Evolutionary conservation across 192 early-diverging fungal species (phyloP).

Genomic region (Tieghemiomyces parasiticus): DNA sequence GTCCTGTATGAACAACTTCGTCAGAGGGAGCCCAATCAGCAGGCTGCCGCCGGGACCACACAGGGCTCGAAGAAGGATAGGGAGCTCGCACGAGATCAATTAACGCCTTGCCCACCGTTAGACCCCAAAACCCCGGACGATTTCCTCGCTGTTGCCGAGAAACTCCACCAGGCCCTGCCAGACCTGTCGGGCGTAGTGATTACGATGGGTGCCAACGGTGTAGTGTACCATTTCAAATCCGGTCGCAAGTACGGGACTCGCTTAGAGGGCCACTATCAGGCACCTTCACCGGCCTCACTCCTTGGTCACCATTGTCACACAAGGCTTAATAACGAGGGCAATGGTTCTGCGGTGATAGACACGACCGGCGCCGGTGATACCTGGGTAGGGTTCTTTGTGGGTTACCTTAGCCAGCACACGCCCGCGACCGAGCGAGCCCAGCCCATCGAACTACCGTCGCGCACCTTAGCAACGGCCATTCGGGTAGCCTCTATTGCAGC

Average conservation of each 20-base stretch:
- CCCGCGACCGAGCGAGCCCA: not conserved
- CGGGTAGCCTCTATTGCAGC: not conserved
- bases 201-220: slow-evolving; percentile 1
- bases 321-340: too few relatives aligned
- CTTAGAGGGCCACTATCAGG: too few relatives aligned
- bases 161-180: not conserved
- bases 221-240: not conserved
- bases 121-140: not conserved
- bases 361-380: slow-evolving; percentile 30
- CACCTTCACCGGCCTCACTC: not conserved
- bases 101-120: too few relatives aligned
- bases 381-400: slow-evolving; percentile 31
- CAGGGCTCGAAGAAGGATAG: too few relatives aligned
- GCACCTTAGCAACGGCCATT: not conserved
- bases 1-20: too few relatives aligned
- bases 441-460: not conserved
- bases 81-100: too few relatives aligned
- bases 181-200: not conserved
- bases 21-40: too few relatives aligned
- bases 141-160: not conserved
- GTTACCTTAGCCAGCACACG: not conserved
- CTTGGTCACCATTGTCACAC: slow-evolving; percentile 12
- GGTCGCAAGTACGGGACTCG: slow-evolving; percentile 1
- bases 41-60: too few relatives aligned
- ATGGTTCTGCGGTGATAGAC: slow-evolving; percentile 19